These are phyloP conservation scores for Sporothrix globosa DNA, from an alignment of 2,329 filamentous ascomycete species.

Conservation along the genomic window DNA sequence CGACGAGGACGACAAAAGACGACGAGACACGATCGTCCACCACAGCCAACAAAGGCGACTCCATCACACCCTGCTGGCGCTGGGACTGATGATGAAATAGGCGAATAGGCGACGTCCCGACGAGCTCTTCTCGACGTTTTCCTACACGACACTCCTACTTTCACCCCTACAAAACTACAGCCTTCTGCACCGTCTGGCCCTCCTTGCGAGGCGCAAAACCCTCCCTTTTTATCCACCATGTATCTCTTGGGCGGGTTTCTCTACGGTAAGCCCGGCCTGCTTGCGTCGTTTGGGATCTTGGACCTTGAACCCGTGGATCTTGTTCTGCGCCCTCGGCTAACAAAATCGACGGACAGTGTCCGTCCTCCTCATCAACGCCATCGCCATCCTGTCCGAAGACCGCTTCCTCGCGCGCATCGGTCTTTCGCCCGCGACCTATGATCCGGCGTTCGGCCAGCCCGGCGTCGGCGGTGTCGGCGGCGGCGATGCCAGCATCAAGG, in stretches of 20 bases:
- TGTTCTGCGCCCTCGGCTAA: not conserved
- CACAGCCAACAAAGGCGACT: not conserved
- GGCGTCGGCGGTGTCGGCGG: constrained; percentile 41
- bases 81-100: constrained; percentile 4
- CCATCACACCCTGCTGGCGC: not conserved
- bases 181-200: not conserved
- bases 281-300: too few relatives aligned
- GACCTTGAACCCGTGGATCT: too few relatives aligned
- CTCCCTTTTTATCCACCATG: constrained; percentile 36
- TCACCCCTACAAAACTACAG: not conserved
- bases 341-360: constrained; percentile 57
- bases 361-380: constrained; percentile 88
- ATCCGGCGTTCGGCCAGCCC: constrained; percentile 75
- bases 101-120: not conserved
- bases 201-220: constrained; percentile 8
- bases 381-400: constrained; percentile 92
- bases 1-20: constrained; percentile 19
- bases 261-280: constrained; percentile 38
- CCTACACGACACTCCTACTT: not conserved
- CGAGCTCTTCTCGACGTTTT: not conserved
- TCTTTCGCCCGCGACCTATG: constrained; percentile 70
- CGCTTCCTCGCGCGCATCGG: constrained; percentile 89
- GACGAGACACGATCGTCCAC: not conserved
- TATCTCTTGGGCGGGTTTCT: constrained; percentile 43
- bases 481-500: constrained; percentile 77